These are phyloP conservation scores for Coemansia pectinata DNA, from an alignment of 192 early-diverging fungal genomes.

Conservation along the genomic window DNA sequence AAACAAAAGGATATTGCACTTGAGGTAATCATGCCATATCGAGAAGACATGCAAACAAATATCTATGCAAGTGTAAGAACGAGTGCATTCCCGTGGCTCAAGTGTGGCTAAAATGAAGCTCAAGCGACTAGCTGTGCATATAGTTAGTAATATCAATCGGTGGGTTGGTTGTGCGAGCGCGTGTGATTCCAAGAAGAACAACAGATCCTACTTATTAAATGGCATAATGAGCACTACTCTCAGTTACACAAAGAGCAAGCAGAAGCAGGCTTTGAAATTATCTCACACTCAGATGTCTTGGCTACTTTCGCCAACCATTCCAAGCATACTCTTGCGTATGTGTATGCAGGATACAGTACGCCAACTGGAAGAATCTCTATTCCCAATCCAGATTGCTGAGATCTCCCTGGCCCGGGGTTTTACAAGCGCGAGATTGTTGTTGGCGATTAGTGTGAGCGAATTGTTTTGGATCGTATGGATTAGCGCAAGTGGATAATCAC, in stretches of 20 bases:
- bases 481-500: neutral
- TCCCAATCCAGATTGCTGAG: neutral
- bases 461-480: neutral
- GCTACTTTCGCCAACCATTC: neutral
- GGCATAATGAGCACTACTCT: too few relatives aligned
- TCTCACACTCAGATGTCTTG: too few relatives aligned
- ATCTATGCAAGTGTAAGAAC: neutral
- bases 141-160: neutral
- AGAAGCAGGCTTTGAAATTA: too few relatives aligned
- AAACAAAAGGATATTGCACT: neutral
- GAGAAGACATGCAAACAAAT: neutral
- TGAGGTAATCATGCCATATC: neutral
- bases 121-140: neutral
- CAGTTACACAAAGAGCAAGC: too few relatives aligned
- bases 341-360: too few relatives aligned
- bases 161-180: neutral
- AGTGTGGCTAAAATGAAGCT: neutral
- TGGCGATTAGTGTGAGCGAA: neutral
- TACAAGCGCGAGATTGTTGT: neutral
- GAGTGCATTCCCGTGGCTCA: neutral
- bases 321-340: neutral
- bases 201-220: too few relatives aligned
- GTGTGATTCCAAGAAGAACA: neutral
- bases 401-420: neutral
- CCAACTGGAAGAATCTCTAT: neutral